These are phyloP conservation scores for Magnusiomyces starmeri DNA, from an alignment of 1,139 yeast species.

Conservation along the genomic window DNA sequence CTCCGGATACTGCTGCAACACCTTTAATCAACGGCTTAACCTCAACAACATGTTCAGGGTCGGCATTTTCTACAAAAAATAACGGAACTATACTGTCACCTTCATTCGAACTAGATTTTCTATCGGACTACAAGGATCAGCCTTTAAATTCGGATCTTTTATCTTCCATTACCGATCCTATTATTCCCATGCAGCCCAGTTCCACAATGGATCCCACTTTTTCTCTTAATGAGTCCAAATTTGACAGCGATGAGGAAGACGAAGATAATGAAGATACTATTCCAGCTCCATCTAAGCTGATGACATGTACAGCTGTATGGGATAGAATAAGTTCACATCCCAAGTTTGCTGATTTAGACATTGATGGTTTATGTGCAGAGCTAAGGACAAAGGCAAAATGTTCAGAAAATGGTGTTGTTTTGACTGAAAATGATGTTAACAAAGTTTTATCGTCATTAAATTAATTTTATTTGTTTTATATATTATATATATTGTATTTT, in stretches of 20 bases:
- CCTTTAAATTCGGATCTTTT: slow-evolving; percentile 31
- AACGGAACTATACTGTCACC: slow-evolving; percentile 17
- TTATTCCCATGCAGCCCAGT: not conserved
- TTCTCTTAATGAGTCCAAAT: not conserved
- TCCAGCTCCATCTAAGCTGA: slow-evolving; percentile 32
- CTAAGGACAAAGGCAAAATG: slow-evolving; percentile 92
- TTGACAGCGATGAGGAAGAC: slow-evolving; percentile 18
- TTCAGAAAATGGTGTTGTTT: slow-evolving; percentile 83
- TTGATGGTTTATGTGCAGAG: slow-evolving; percentile 86
- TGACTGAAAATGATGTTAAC: slow-evolving; percentile 72
- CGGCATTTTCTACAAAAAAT: not conserved
- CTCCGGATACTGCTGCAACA: slow-evolving; percentile 13
- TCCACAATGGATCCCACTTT: slow-evolving; percentile 35
- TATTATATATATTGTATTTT: not conserved
- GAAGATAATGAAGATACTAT: slow-evolving; percentile 32
- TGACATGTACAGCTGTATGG: slow-evolving; percentile 91
- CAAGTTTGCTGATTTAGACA: slow-evolving; percentile 82
- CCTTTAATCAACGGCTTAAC: not conserved
- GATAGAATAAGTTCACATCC: slow-evolving; percentile 94
- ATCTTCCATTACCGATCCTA: slow-evolving; percentile 9
- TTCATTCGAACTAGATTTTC: slow-evolving; percentile 30
- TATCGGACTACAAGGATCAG: slow-evolving; percentile 33
- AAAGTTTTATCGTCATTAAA: slow-evolving; percentile 41
- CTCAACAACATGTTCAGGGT: not conserved
- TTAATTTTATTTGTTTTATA: slow-evolving; percentile 6